Conservation (phyloP, 2,329 filamentous ascomycete genomes). For the Fusarium equiseti region DNA sequence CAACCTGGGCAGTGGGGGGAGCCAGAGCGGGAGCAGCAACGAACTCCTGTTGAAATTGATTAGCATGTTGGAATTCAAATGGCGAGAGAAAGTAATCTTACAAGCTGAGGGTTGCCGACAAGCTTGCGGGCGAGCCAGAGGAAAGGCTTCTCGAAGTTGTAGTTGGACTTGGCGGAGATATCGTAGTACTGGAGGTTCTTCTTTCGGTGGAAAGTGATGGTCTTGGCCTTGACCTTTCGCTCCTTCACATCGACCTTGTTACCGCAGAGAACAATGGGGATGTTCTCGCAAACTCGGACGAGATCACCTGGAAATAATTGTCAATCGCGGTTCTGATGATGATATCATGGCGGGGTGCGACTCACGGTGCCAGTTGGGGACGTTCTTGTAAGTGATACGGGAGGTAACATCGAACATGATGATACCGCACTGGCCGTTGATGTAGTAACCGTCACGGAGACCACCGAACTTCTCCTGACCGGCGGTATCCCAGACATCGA, state of each 20-base stretch:
- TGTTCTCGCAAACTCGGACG: constrained; percentile 99
- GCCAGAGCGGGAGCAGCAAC: constrained; percentile 95
- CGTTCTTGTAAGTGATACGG: constrained; percentile 99
- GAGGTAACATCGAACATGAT: constrained; percentile 99
- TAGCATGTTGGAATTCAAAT: constrained; percentile 35
- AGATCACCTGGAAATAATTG: constrained; percentile 78
- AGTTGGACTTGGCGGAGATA: constrained; percentile 99
- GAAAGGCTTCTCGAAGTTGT: constrained; percentile 99
- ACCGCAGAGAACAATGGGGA: constrained; percentile 96
- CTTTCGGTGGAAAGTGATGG: constrained; percentile 99
- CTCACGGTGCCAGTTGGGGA: constrained; percentile 99
- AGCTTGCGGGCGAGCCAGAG: constrained; percentile 99
- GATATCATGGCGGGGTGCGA: constrained; percentile 46
- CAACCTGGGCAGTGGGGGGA: constrained; percentile 90
- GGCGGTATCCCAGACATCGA: constrained; percentile 99
- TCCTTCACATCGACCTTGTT: constrained; percentile 99
- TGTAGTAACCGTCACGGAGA: constrained; percentile 99
- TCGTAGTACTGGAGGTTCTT: constrained; percentile 99
- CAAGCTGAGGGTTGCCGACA: constrained; percentile 80
- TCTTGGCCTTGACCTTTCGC: constrained; percentile 99
- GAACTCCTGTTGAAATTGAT: constrained; percentile 77
- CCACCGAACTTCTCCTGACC: constrained; percentile 99
- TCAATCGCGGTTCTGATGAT: constrained; percentile 28
- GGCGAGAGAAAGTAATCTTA: constrained; percentile 15
- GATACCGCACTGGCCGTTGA: constrained; percentile 99